phyloP scores from a whole-genome alignment of 768 basidiomycete species.

The Calocybe indica region DNA sequence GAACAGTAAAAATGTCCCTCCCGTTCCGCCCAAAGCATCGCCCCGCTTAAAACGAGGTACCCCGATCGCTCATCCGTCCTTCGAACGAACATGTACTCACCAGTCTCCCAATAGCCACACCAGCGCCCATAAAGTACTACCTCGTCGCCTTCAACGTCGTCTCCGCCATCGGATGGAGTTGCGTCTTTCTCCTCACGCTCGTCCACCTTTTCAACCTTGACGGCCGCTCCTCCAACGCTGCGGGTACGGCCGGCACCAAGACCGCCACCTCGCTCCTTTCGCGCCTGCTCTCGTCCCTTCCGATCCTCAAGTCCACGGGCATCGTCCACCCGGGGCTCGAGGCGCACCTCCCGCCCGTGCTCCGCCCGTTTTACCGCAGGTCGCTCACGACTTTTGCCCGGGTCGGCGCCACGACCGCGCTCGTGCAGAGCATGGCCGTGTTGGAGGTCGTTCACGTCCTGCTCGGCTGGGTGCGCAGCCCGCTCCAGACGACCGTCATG shows the following conservation, averaged over 20 bases:
- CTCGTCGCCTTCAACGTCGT: slow-evolving; percentile 73
- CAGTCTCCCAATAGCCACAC: slow-evolving; percentile 11
- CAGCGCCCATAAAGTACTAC: slow-evolving; percentile 44
- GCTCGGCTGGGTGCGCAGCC: slow-evolving; percentile 74
- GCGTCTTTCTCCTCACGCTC: slow-evolving; percentile 55
- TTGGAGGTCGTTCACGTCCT: slow-evolving; percentile 82
- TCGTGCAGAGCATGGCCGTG: slow-evolving; percentile 79
- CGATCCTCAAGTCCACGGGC: slow-evolving; percentile 25
- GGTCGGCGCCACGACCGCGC: slow-evolving; percentile 53
- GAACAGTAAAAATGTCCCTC: background rate
- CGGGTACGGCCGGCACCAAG: slow-evolving; percentile 12
- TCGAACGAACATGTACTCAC: background rate
- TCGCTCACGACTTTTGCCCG: slow-evolving; percentile 54
- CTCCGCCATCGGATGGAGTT: slow-evolving; percentile 71
- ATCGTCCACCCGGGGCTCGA: slow-evolving; percentile 21
- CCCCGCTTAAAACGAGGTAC: slow-evolving; percentile 4
- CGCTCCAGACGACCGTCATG: slow-evolving; percentile 64
- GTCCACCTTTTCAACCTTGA: slow-evolving; percentile 42
- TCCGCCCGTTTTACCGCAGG: slow-evolving; percentile 42
- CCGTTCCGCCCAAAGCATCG: slow-evolving; percentile 2
- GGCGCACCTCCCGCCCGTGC: slow-evolving; percentile 28
- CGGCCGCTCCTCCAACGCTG: slow-evolving; percentile 24
- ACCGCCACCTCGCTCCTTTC: slow-evolving; percentile 32
- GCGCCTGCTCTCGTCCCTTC: slow-evolving; percentile 27
- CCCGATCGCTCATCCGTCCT: background rate